Conservation (phyloP, 176 grass and related monocot genomes). For the Oryza coarctata region DNA sequence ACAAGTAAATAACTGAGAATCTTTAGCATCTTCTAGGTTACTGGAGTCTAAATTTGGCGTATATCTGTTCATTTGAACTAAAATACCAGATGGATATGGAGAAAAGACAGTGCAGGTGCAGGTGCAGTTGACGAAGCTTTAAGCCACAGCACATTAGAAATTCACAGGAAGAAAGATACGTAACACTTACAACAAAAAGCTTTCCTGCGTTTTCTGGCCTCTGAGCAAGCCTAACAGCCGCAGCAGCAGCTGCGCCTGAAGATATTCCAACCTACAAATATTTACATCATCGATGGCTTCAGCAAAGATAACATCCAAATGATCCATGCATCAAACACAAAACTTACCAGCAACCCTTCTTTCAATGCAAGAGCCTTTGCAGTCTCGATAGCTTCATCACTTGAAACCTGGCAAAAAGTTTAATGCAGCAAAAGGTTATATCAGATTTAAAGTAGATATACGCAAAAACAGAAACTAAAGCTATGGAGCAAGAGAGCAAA, state of each 20-base stretch:
- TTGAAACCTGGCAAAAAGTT: constrained; percentile 61
- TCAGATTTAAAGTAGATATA: background rate
- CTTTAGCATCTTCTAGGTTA: background rate
- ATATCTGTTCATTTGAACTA: background rate
- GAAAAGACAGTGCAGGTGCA: no score
- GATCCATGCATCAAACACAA: background rate
- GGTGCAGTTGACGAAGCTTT: background rate
- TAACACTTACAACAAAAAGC: constrained; percentile 80
- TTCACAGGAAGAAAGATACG: background rate
- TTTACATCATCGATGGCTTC: background rate
- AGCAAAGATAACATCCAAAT: background rate
- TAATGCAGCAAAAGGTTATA: constrained; percentile 19
- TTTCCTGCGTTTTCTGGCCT: constrained; percentile 81
- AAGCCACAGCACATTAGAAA: background rate
- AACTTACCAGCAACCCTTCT: constrained; percentile 79
- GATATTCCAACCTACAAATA: constrained; percentile 79
- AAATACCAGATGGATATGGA: background rate
- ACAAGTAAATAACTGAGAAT: background rate
- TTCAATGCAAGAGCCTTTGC: constrained; percentile 76
- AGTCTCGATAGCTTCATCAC: constrained; percentile 81
- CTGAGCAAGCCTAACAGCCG: constrained; percentile 66
- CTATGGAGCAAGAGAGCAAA: background rate
- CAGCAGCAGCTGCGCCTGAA: constrained; percentile 75
- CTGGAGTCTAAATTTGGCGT: background rate
- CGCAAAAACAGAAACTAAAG: background rate